Conservation (phyloP, 768 basidiomycete species). For the Amanita muscaria region DNA sequence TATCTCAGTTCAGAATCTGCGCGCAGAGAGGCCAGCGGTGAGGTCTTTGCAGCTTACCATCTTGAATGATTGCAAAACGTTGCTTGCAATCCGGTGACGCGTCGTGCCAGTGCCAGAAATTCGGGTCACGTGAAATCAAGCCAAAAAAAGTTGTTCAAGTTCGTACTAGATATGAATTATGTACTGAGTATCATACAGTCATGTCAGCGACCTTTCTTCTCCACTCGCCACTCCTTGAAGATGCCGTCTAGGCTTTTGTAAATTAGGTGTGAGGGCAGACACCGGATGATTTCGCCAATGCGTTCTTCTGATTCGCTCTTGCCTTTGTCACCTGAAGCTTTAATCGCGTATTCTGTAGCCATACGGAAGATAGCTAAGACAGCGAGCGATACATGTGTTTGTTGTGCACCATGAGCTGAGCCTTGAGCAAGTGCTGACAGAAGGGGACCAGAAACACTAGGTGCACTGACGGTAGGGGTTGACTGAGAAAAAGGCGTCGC, state of each 20-base stretch:
- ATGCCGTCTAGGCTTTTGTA: constrained; percentile 91
- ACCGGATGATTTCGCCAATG: constrained; percentile 84
- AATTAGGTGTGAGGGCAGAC: constrained; percentile 77
- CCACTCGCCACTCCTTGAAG: constrained; percentile 86
- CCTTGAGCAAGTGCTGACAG: constrained; percentile 62
- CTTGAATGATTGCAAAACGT: constrained; percentile 12
- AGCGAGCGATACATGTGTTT: constrained; percentile 91
- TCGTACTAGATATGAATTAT: no score
- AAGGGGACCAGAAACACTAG: constrained; percentile 59
- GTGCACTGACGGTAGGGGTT: constrained; percentile 50
- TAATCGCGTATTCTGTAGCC: constrained; percentile 72
- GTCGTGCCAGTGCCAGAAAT: constrained; percentile 11
- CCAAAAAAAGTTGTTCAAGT: no score
- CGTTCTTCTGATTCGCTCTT: constrained; percentile 65
- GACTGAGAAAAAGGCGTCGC: constrained; percentile 63
- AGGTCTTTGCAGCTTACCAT: constrained; percentile 24
- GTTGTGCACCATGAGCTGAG: constrained; percentile 77
- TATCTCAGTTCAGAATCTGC: constrained; percentile 23
- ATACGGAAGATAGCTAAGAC: constrained; percentile 88
- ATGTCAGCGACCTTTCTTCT: constrained; percentile 62
- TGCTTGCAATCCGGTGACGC: constrained; percentile 18
- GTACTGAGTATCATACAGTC: no score
- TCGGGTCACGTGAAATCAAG: constrained; percentile 6
- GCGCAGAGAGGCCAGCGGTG: constrained; percentile 15
- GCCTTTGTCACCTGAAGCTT: constrained; percentile 57